phyloP scores from a whole-genome alignment of 768 basidiomycete genomes.

The Chalciporus sphaerocephalus region DNA sequence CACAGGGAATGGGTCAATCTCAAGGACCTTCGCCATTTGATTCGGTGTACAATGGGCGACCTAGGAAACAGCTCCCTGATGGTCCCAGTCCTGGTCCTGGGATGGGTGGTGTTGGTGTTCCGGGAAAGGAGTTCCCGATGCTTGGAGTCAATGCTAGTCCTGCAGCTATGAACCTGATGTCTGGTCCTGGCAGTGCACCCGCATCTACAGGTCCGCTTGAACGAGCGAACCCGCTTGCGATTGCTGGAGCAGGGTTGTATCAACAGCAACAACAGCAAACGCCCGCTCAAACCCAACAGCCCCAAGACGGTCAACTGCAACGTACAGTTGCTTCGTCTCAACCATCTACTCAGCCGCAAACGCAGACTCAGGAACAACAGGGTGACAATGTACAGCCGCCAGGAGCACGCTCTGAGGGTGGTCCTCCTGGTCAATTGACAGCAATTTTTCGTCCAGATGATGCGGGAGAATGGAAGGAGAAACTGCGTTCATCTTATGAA shows the following conservation, averaged over 20 bases:
- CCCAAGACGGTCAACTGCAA: constrained; percentile 31
- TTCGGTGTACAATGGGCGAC: constrained; percentile 73
- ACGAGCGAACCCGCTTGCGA: constrained; percentile 40
- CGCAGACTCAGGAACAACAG: constrained; percentile 18
- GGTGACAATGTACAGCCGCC: constrained; percentile 15
- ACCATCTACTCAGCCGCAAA: constrained; percentile 29
- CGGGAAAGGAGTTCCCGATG: constrained; percentile 59
- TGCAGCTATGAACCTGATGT: constrained; percentile 39
- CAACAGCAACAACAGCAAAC: constrained; percentile 36
- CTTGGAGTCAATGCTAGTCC: constrained; percentile 44
- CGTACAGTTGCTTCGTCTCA: constrained; percentile 26
- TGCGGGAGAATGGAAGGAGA: constrained; percentile 83
- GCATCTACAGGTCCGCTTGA: constrained; percentile 49
- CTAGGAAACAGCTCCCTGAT: constrained; percentile 77
- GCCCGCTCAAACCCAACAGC: constrained; percentile 24
- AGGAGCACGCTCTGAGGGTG: constrained; percentile 12
- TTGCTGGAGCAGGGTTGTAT: constrained; percentile 35
- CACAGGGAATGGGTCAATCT: constrained; percentile 15
- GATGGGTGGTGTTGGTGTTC: constrained; percentile 40
- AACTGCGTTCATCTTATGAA: constrained; percentile 61
- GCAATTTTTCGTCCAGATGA: constrained; percentile 88
- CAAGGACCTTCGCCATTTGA: constrained; percentile 54
- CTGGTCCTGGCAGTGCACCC: constrained; percentile 50
- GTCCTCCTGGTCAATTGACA: constrained; percentile 38
- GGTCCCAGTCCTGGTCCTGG: constrained; percentile 33